Percentiles rank a stretch among this genome's conserved stretches.
phyloP scores from a whole-genome alignment of 805 yeast species.

The Candida golubevii region DNA sequence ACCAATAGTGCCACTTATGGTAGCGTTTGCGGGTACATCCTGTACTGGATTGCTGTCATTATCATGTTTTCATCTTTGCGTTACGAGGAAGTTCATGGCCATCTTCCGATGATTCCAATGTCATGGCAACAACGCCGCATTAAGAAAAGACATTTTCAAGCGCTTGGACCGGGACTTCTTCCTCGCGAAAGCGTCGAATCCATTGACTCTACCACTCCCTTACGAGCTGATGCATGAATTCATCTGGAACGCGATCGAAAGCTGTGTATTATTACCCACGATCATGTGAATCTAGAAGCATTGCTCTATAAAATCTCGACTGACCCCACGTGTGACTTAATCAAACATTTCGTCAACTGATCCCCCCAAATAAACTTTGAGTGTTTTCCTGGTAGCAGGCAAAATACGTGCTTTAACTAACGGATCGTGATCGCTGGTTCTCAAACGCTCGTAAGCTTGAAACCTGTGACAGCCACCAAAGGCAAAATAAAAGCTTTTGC shows the following conservation, averaged over 20 bases:
- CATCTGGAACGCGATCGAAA: background rate
- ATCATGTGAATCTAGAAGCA: background rate
- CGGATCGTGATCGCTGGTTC: slow-evolving; percentile 24
- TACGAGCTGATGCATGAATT: background rate
- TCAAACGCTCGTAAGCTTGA: slow-evolving; percentile 70
- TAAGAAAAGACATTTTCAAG: slow-evolving; percentile 7
- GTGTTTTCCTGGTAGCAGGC: slow-evolving; percentile 70
- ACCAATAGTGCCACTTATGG: slow-evolving; percentile 91
- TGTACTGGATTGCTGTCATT: slow-evolving; percentile 63
- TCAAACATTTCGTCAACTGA: slow-evolving; percentile 52
- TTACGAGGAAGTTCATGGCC: slow-evolving; percentile 54
- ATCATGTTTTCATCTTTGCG: slow-evolving; percentile 37
- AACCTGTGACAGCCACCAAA: slow-evolving; percentile 91
- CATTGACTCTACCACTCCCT: slow-evolving; percentile 25
- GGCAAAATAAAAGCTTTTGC: slow-evolving; percentile 64
- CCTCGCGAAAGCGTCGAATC: slow-evolving; percentile 25
- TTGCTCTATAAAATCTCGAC: background rate
- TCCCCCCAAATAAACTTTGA: slow-evolving; percentile 66
- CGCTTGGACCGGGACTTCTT: background rate
- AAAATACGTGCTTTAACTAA: slow-evolving; percentile 66
- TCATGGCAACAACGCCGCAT: slow-evolving; percentile 16
- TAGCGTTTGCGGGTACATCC: slow-evolving; percentile 66
- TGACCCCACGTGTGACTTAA: background rate
- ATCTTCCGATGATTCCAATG: slow-evolving; percentile 39
- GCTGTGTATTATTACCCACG: background rate